Evolutionary conservation across 2,329 filamentous ascomycete genomes (phyloP).

Genomic region (Diaporthe sp.): DNA sequence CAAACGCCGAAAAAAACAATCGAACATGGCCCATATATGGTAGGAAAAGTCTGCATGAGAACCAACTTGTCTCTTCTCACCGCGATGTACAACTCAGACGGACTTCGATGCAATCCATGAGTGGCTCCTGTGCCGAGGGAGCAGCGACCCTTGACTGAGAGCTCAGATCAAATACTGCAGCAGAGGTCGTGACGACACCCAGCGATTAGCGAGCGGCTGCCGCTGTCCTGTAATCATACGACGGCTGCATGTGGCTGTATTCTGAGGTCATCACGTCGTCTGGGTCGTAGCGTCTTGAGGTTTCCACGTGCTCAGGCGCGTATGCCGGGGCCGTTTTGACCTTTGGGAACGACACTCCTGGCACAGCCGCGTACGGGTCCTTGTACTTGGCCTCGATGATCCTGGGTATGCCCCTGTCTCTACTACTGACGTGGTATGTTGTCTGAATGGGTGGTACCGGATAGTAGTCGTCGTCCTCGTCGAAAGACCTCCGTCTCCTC

Average conservation of each 20-base stretch:
- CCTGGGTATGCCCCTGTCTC: constrained; percentile 32
- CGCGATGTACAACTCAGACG: constrained; percentile 18
- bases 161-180: not conserved
- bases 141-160: not conserved
- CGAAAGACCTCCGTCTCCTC: constrained; percentile 42
- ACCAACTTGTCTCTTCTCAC: constrained; percentile 24
- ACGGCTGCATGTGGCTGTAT: constrained; percentile 21
- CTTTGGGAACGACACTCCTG: constrained; percentile 38
- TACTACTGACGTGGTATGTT: constrained; percentile 13
- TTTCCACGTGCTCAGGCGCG: constrained; percentile 41
- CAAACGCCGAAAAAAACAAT: constrained; percentile 17
- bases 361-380: constrained; percentile 23
- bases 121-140: not conserved
- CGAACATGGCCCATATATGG: constrained; percentile 32
- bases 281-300: constrained; percentile 43
- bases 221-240: constrained; percentile 18
- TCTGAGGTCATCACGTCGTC: constrained; percentile 44
- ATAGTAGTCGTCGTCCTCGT: constrained; percentile 37
- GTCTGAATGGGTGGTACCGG: not conserved
- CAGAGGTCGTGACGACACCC: not conserved
- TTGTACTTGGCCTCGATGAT: constrained; percentile 30
- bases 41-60: constrained; percentile 25
- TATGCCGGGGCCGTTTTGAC: constrained; percentile 42
- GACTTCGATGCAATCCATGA: not conserved
- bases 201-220: constrained; percentile 1